Conservation (phyloP, 805 yeast species). For the Candida nemodendra region DNA sequence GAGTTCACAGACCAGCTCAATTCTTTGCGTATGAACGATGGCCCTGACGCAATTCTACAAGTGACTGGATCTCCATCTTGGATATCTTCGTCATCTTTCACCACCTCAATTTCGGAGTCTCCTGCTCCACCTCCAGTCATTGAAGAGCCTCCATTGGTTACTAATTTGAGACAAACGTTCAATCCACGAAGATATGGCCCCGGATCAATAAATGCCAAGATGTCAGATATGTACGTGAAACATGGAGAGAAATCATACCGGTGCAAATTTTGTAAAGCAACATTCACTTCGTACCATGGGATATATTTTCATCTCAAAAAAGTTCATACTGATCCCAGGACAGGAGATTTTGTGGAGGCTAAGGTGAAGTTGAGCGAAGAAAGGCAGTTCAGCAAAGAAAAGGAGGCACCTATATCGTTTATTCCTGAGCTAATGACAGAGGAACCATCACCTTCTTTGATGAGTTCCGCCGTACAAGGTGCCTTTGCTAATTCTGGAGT, state of each 20-base stretch:
- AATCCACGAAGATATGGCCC: conserved; percentile 14
- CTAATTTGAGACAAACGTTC: background rate
- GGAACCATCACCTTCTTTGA: no score
- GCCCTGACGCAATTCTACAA: no score
- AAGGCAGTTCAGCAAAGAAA: conserved; percentile 5
- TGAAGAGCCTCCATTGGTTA: background rate
- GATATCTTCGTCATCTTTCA: conserved; percentile 8
- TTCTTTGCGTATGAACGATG: no score
- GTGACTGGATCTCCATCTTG: conserved; percentile 3
- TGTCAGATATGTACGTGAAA: conserved; percentile 21
- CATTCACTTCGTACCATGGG: conserved; percentile 23
- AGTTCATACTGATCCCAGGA: conserved; percentile 19
- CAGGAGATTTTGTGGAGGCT: conserved; percentile 16
- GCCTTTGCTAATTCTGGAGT: no score
- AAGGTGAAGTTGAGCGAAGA: conserved; percentile 13
- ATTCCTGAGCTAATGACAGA: no score
- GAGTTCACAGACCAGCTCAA: conserved; percentile 12
- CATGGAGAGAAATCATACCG: conserved; percentile 13
- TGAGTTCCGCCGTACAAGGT: no score
- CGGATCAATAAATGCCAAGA: conserved; percentile 15
- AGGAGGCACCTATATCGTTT: background rate
- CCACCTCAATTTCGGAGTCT: conserved; percentile 2
- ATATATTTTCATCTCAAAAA: conserved; percentile 25
- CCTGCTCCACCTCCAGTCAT: conserved; percentile 2
- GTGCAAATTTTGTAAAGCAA: conserved; percentile 19